phyloP scores from a whole-genome alignment of 106 monocot species.

The Amphibolis antarctica region DNA sequence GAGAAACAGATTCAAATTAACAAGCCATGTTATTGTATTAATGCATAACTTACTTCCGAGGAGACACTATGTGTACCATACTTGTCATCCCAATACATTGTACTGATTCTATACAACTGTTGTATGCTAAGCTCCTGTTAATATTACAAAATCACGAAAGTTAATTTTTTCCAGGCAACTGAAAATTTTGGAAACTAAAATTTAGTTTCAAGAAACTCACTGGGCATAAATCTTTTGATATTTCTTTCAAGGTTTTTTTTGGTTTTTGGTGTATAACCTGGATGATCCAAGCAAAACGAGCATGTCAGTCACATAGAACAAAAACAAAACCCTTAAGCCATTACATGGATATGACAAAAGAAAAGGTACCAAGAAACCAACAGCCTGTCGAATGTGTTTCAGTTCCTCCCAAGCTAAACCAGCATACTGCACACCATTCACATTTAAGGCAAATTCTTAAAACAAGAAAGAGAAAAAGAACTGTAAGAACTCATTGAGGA shows the following conservation, averaged over 20 bases:
- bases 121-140: constrained; percentile 59
- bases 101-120: constrained; percentile 61
- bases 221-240: constrained; percentile 70
- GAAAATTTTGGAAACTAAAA: not conserved
- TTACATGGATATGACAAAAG: not conserved
- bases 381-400: constrained; percentile 67
- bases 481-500: not conserved
- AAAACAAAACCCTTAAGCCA: not conserved
- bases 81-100: constrained; percentile 73
- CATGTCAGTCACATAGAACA: not conserved
- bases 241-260: constrained; percentile 47
- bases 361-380: constrained; percentile 56
- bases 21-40: not conserved
- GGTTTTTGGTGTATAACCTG: constrained; percentile 62
- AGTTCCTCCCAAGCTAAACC: constrained; percentile 63
- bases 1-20: not conserved
- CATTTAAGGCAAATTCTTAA: not conserved
- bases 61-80: constrained; percentile 58
- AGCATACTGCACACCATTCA: constrained; percentile 30
- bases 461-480: not conserved
- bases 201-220: constrained; percentile 24
- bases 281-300: constrained; percentile 2
- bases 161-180: not conserved
- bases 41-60: constrained; percentile 34
- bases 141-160: not conserved